A percentile compares a stretch with the other conserved stretches of the same genome.
Conservation (phyloP, 345 rosid species). For the Abelmoschus esculentus region DNA sequence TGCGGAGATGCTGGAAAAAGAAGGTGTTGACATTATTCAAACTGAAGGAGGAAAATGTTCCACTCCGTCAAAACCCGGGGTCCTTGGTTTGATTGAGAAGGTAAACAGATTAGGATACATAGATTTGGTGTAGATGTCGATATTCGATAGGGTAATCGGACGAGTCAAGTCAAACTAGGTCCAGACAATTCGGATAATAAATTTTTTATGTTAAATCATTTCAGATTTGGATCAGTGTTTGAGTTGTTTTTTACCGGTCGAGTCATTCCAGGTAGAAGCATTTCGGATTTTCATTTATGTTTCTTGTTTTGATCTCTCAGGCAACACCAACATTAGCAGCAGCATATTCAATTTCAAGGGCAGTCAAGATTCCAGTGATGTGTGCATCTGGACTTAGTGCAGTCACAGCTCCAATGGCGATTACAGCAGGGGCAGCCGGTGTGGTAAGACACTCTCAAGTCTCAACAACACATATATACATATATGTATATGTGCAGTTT, state of each 20-base stretch:
- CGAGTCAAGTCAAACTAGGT: too few species aligned
- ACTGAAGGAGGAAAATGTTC: conserved; percentile 66
- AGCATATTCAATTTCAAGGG: conserved; percentile 52
- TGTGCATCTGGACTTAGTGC: conserved; percentile 59
- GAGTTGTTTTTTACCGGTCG: too few species aligned
- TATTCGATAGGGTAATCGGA: too few species aligned
- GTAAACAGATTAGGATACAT: conserved; percentile 15
- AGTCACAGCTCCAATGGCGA: conserved; percentile 67
- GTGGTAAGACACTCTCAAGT: conserved; percentile 35
- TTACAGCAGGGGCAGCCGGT: conserved; percentile 54
- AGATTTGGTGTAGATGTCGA: not conserved
- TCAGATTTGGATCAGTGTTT: too few species aligned
- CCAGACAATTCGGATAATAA: too few species aligned
- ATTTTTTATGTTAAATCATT: too few species aligned
- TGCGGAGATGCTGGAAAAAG: conserved; percentile 51
- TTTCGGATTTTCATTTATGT: too few species aligned
- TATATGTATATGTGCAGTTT: not conserved
- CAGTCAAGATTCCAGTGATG: conserved; percentile 51
- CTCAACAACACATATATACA: not conserved
- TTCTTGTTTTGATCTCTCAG: conserved; percentile 13
- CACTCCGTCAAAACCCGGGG: conserved; percentile 47
- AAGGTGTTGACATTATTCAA: conserved; percentile 58
- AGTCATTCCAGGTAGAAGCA: too few species aligned
- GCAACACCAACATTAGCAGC: conserved; percentile 59
- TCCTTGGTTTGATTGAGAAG: conserved; percentile 59